These are phyloP conservation scores for Candida ponderosae DNA, from an alignment of 805 yeast species.

Conservation along the genomic window DNA sequence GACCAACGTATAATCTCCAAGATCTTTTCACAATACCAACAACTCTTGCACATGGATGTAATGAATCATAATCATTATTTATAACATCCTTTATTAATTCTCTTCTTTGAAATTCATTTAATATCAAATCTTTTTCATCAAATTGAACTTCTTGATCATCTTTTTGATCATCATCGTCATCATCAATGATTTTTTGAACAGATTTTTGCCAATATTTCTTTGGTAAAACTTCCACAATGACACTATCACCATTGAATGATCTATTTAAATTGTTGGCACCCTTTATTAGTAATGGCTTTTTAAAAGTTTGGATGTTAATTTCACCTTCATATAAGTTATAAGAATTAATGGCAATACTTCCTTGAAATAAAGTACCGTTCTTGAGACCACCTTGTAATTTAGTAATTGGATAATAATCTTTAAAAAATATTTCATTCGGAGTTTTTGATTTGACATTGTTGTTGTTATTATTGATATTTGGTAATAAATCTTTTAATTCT, in stretches of 20 bases:
- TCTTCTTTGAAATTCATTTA: slow-evolving; percentile 38
- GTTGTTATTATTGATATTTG: slow-evolving; percentile 27
- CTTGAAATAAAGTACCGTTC: slow-evolving; percentile 83
- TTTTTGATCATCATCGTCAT: slow-evolving; percentile 40
- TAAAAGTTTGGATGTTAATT: slow-evolving; percentile 61
- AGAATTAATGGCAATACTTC: slow-evolving; percentile 69
- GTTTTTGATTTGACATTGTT: slow-evolving; percentile 14
- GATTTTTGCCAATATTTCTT: slow-evolving; percentile 84
- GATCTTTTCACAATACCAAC: slow-evolving; percentile 85
- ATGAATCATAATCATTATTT: slow-evolving; percentile 42
- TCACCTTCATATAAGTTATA: slow-evolving; percentile 88
- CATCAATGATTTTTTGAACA: slow-evolving; percentile 67
- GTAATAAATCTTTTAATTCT: slow-evolving; percentile 74
- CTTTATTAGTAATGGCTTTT: slow-evolving; percentile 71
- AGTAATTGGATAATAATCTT: slow-evolving; percentile 72
- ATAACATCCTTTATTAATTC: slow-evolving; percentile 73
- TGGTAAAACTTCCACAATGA: slow-evolving; percentile 84
- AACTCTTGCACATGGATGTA: slow-evolving; percentile 90
- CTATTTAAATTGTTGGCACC: slow-evolving; percentile 86
- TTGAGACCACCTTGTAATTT: slow-evolving; percentile 86
- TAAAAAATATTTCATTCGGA: slow-evolving; percentile 46
- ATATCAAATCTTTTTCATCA: slow-evolving; percentile 48
- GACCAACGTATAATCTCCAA: slow-evolving; percentile 97
- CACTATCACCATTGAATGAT: slow-evolving; percentile 87
- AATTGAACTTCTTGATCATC: slow-evolving; percentile 38